A percentile compares a stretch with the other conserved stretches of the same genome.
Conservation (phyloP, 495 filamentous ascomycete species). For the Trichocladium uniseriatum region DNA sequence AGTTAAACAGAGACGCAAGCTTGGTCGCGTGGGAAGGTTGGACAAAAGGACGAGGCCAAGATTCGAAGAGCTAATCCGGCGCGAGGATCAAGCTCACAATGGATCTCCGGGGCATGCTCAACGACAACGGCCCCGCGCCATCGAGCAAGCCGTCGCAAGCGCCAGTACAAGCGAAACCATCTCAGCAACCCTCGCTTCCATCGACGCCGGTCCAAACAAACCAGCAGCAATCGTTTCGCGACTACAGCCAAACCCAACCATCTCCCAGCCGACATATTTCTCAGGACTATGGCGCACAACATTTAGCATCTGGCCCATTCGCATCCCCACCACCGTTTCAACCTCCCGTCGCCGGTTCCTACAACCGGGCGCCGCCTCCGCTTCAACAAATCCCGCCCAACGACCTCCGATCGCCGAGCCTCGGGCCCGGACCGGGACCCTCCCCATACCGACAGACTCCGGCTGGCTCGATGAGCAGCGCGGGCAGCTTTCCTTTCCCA, state of each 20-base stretch:
- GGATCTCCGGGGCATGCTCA: constrained; percentile 50
- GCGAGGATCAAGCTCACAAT: constrained; percentile 26
- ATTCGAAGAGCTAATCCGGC: not conserved
- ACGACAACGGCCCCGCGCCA: constrained; percentile 30
- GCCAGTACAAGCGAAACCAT: constrained; percentile 4
- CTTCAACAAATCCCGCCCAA: constrained; percentile 39
- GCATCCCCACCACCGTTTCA: constrained; percentile 37
- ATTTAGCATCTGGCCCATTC: constrained; percentile 24
- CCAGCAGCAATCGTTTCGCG: constrained; percentile 37
- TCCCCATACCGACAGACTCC: constrained; percentile 47
- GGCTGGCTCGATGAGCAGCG: constrained; percentile 32
- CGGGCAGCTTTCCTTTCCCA: constrained; percentile 47
- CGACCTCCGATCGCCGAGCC: constrained; percentile 45
- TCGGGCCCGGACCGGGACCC: constrained; percentile 35
- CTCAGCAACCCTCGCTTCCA: constrained; percentile 26
- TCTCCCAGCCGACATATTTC: constrained; percentile 34
- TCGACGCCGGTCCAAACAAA: constrained; percentile 40
- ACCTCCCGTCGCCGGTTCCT: constrained; percentile 25
- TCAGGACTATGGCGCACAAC: constrained; percentile 33
- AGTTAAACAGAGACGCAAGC: not conserved
- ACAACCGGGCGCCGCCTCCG: constrained; percentile 41
- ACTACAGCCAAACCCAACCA: constrained; percentile 35
- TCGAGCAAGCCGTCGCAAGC: constrained; percentile 21
- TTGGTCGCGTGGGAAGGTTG: constrained; percentile 2
- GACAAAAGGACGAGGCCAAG: not conserved